phyloP scores from a whole-genome alignment of 306 rosid genomes.

The Vigna radiata region DNA sequence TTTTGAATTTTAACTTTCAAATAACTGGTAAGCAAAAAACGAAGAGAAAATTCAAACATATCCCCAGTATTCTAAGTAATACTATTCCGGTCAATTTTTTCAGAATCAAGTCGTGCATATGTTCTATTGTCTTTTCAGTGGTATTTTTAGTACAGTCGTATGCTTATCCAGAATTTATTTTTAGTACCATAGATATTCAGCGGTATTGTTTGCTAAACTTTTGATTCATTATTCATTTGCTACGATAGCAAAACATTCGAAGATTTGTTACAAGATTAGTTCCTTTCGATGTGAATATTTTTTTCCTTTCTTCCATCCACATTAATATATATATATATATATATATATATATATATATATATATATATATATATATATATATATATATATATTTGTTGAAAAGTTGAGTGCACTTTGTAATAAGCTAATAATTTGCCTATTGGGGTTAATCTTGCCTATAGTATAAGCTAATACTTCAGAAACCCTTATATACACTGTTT shows the following conservation, averaged over 20 bases:
- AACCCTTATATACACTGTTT: neutral
- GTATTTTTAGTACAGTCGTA: no score
- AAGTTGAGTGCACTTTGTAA: neutral
- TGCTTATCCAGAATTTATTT: neutral
- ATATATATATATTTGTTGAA: no score
- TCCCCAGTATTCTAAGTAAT: no score
- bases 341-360: no score
- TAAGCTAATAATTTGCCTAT: neutral
- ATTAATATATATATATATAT: no score
- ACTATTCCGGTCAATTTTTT: neutral
- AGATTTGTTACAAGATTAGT: neutral
- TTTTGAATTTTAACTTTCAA: no score
- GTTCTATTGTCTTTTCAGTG: neutral
- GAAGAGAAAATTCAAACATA: no score
- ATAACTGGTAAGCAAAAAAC: no score
- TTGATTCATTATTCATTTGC: neutral
- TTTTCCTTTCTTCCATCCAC: neutral
- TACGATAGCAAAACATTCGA: neutral
- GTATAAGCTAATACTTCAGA: neutral
- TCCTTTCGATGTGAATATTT: neutral
- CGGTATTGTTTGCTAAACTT: constrained; percentile 9
- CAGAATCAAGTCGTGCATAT: neutral
- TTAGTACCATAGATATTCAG: neutral
- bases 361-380: no score
- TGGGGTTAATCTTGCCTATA: constrained; percentile 17